A percentile compares a stretch with the other conserved stretches of the same genome.
Conservation (phyloP, 306 rosid species). For the Cucumis cinereus region DNA sequence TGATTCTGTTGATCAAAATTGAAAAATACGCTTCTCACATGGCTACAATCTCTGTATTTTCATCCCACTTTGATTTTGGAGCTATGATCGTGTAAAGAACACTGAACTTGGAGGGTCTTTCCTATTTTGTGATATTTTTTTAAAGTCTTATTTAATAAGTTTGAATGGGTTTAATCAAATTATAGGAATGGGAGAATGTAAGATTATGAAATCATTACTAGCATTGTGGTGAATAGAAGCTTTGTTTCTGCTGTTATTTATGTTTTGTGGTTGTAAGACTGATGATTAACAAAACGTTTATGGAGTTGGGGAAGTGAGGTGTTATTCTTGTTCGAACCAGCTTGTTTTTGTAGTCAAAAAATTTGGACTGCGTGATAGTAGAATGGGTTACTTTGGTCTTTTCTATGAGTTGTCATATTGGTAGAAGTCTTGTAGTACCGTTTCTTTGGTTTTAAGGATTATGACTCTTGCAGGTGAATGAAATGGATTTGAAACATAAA, state of each 20-base stretch:
- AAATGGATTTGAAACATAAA: conserved; percentile 49
- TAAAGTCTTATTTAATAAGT: background rate
- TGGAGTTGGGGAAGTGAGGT: background rate
- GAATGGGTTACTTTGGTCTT: background rate
- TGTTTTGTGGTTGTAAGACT: background rate
- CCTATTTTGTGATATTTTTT: background rate
- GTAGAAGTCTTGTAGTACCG: background rate
- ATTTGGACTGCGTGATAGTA: background rate
- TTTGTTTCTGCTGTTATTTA: background rate
- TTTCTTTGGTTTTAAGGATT: background rate
- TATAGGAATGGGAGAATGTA: background rate
- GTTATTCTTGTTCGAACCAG: background rate
- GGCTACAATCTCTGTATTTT: background rate
- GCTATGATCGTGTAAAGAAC: background rate
- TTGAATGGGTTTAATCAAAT: background rate
- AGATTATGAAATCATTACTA: background rate
- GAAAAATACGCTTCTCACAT: background rate
- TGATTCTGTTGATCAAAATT: background rate
- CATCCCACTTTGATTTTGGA: background rate
- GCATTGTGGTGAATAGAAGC: background rate
- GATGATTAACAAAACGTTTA: background rate
- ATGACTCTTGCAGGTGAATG: conserved; percentile 13
- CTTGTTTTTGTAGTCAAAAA: background rate
- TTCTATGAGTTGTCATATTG: background rate
- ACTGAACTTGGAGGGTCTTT: background rate